phyloP scores from a whole-genome alignment of 257 asterid species.

The Capsicum pubescens region DNA sequence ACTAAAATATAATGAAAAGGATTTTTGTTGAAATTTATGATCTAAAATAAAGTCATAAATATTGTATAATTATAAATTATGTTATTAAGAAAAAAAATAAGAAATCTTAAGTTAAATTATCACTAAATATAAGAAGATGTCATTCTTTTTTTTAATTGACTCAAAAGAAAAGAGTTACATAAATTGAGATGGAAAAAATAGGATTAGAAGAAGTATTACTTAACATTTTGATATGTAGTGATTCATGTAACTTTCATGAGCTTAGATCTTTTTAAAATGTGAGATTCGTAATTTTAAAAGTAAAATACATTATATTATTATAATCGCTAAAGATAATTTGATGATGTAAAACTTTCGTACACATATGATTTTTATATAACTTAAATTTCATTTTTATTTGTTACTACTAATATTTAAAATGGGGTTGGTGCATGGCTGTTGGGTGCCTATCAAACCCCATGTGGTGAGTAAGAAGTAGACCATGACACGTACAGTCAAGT shows the following conservation, averaged over 20 bases:
- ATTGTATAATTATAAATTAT: too few relatives aligned
- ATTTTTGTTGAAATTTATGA: too few relatives aligned
- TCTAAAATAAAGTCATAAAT: too few relatives aligned
- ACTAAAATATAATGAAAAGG: too few relatives aligned
- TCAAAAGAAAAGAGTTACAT: too few relatives aligned
- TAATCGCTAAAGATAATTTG: not conserved
- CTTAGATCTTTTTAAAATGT: not conserved
- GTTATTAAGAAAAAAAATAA: too few relatives aligned
- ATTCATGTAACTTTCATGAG: too few relatives aligned
- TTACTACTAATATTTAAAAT: not conserved
- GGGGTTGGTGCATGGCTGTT: slow-evolving; percentile 27
- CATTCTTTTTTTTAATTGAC: too few relatives aligned
- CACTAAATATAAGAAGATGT: too few relatives aligned
- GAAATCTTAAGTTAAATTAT: too few relatives aligned
- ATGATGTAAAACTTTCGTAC: not conserved
- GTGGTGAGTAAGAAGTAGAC: slow-evolving; percentile 29
- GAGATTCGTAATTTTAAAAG: not conserved
- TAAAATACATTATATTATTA: not conserved
- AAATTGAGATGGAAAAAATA: too few relatives aligned
- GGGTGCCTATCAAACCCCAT: slow-evolving; percentile 23
- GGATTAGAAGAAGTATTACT: not conserved
- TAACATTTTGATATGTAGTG: not conserved
- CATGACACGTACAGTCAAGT: slow-evolving; percentile 6
- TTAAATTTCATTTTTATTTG: not conserved
- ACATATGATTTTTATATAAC: not conserved